These are phyloP conservation scores for Fraxinus greggii DNA, from an alignment of 305 asterid species.

Conservation along the genomic window DNA sequence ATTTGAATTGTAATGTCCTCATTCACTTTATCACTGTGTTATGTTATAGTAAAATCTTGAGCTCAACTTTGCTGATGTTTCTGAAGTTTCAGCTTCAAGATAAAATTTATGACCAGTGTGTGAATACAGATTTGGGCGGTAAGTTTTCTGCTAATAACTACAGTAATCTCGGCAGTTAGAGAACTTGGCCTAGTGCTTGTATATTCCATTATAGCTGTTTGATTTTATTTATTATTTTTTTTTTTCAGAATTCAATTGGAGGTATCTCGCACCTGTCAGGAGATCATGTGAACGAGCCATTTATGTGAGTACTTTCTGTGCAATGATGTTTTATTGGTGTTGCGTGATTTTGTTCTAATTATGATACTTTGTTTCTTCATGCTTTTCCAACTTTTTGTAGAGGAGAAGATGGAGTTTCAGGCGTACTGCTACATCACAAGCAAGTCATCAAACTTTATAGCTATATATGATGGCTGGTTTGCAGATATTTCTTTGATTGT, in stretches of 20 bases:
- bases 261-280: conserved; percentile 90
- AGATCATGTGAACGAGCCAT: conserved; percentile 95
- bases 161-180: conserved; percentile 12
- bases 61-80: not conserved
- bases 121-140: conserved; percentile 66
- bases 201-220: conserved; percentile 28
- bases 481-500: conserved; percentile 32
- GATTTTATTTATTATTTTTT: conserved; percentile 8
- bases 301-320: conserved; percentile 56
- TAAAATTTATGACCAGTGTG: conserved; percentile 4
- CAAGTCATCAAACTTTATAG: conserved; percentile 73
- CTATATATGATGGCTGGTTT: conserved; percentile 59
- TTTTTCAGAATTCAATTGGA: conserved; percentile 85
- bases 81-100: conserved; percentile 19
- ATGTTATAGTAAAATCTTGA: not conserved
- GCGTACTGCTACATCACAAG: conserved; percentile 99
- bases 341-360: conserved; percentile 19
- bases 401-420: conserved; percentile 97
- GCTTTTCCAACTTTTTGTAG: conserved; percentile 34
- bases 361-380: conserved; percentile 20
- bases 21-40: not conserved
- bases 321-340: conserved; percentile 15
- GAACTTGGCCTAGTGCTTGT: conserved; percentile 3
- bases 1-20: not conserved
- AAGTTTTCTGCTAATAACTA: conserved; percentile 36